Evolutionary conservation across 768 basidiomycete genomes (phyloP).

Genomic region (Leucocoprinus leucothites): DNA sequence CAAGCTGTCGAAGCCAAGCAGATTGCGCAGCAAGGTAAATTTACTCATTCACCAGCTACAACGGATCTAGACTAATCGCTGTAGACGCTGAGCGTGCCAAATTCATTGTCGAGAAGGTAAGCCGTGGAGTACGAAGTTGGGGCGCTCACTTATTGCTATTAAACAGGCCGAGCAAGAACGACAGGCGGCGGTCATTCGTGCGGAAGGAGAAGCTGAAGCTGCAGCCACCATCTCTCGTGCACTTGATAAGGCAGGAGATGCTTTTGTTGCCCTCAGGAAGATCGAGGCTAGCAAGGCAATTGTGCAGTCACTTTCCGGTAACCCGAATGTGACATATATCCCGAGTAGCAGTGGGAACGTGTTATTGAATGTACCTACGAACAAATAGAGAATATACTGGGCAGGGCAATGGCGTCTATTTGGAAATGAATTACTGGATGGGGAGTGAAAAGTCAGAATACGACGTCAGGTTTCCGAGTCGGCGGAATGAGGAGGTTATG

Average conservation of each 20-base stretch:
- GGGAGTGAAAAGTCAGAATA: slow-evolving; percentile 11
- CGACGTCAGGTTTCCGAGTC: slow-evolving; percentile 16
- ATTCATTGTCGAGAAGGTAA: slow-evolving; percentile 97
- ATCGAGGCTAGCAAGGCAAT: slow-evolving; percentile 99
- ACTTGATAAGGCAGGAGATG: slow-evolving; percentile 91
- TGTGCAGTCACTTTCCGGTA: slow-evolving; percentile 74
- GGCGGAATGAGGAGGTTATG: slow-evolving; percentile 16
- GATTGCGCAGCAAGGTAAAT: slow-evolving; percentile 93
- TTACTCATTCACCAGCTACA: neutral
- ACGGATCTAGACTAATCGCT: slow-evolving; percentile 11
- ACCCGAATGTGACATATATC: slow-evolving; percentile 87
- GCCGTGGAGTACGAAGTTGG: neutral
- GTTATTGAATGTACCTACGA: slow-evolving; percentile 76
- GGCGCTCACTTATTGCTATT: slow-evolving; percentile 14
- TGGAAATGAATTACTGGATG: slow-evolving; percentile 2
- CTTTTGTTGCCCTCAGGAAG: slow-evolving; percentile 90
- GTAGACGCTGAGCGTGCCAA: slow-evolving; percentile 97
- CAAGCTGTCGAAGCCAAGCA: slow-evolving; percentile 99
- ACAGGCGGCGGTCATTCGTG: slow-evolving; percentile 96
- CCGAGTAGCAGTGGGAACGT: slow-evolving; percentile 79
- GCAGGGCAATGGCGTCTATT: slow-evolving; percentile 7
- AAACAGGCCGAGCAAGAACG: slow-evolving; percentile 95
- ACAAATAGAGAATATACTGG: slow-evolving; percentile 30
- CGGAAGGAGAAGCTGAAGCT: slow-evolving; percentile 98
- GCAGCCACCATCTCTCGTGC: slow-evolving; percentile 90